phyloP scores from a whole-genome alignment of 1,284 basidiomycete species.

The Bondarzewia mesenterica region DNA sequence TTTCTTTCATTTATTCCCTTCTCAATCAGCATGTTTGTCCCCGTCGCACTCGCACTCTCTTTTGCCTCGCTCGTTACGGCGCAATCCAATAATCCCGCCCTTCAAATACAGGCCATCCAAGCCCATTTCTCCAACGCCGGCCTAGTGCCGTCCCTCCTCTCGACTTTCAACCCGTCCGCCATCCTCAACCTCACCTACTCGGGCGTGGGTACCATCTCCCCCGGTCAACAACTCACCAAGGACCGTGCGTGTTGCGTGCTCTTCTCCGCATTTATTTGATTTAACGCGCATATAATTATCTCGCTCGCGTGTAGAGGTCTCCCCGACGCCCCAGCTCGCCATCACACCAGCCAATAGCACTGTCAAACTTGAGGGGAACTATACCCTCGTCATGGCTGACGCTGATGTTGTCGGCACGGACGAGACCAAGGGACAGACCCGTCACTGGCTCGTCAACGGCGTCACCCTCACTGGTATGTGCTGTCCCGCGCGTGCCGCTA shows the following conservation, averaged over 20 bases:
- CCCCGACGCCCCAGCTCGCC: conserved; percentile 40
- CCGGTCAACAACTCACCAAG: conserved; percentile 53
- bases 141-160: conserved; percentile 50
- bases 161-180: conserved; percentile 49
- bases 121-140: conserved; percentile 53
- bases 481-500: background rate
- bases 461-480: conserved; percentile 40
- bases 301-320: conserved; percentile 47
- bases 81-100: conserved; percentile 27
- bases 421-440: conserved; percentile 45
- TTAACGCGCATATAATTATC: background rate
- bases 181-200: conserved; percentile 45
- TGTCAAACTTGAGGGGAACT: conserved; percentile 34
- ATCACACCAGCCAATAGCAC: conserved; percentile 40
- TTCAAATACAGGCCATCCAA: conserved; percentile 44
- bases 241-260: conserved; percentile 34
- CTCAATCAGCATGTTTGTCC: conserved; percentile 22
- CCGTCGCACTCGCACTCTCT: conserved; percentile 23
- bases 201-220: conserved; percentile 38
- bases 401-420: conserved; percentile 54
- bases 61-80: conserved; percentile 31
- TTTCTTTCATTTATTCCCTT: conserved; percentile 19
- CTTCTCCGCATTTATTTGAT: background rate
- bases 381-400: conserved; percentile 69
- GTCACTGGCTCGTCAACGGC: conserved; percentile 78